Base-by-base conservation (phyloP, 306 rosid genomes). In the Carpinus viminea region DNA sequence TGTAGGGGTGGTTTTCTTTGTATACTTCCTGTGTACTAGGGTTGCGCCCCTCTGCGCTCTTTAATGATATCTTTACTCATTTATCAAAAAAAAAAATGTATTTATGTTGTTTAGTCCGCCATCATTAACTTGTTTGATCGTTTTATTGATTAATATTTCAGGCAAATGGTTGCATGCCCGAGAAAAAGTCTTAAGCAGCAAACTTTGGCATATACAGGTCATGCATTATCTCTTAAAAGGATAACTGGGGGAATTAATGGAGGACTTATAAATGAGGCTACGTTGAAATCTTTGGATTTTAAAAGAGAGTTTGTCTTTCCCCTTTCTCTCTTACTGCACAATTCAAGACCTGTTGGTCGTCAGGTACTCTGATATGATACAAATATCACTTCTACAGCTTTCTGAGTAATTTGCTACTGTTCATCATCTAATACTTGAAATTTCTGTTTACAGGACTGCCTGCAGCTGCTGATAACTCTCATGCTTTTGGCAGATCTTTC, bases 321-420 rank as follows among this genome's bases (percentile, higher is more conserved):
- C 51, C 78, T 95, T 71, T 91, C 95, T 77, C 91, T 92, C 72
- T 83, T 95, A 75, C 80, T 95, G 85, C 91, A 89, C 86, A 95
- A 95, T 85, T 91, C 98, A 79, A 92, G 95, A 89, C 98, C 98
- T 34, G 85, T 91, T 87, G 98, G 98, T 66, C 98, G 92, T 74
- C 93, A 90, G 98, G 98, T 95, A 85, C 70, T 72, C 77, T 26
- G 72, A 43, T 55, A 82, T 57, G 73, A 73, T 70, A 71, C 15
- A 41, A 48, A 47, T 69, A 51, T 75, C 77, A 65, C 68, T 8
- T 78, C 43, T 78, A 59, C 60, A 16, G 48, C 48, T 43, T 72
- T 36, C 38, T 59, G 28, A 76, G 46, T 41, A 72, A 31, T 76
- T 77, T 13, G 5, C 51, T 55, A 73, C 34, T 68, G 76, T 64